Evolutionary conservation across 179 eudicot species (phyloP).

Genomic region (Pouteria campechiana): DNA sequence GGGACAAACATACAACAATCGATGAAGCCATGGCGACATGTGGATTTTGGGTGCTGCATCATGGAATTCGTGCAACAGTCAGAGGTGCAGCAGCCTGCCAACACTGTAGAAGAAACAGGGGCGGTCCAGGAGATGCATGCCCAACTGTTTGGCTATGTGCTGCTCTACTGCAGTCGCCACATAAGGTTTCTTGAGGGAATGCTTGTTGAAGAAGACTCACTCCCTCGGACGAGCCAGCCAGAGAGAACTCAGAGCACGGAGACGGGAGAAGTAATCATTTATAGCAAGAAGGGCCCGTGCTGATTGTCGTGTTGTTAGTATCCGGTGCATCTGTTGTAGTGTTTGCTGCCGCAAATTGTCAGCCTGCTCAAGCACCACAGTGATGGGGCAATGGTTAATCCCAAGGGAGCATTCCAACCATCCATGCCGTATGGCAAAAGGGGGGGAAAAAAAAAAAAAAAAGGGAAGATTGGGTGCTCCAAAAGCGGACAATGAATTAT

Average conservation of each 20-base stretch:
- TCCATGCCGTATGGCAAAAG: too few species aligned
- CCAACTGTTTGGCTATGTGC: too few species aligned
- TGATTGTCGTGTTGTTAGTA: constrained; percentile 59
- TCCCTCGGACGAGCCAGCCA: constrained; percentile 80
- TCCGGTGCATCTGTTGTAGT: constrained; percentile 56
- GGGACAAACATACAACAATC: too few species aligned
- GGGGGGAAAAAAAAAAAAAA: not conserved
- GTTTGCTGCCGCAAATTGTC: constrained; percentile 65
- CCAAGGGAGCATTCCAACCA: not conserved
- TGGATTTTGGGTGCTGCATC: too few species aligned
- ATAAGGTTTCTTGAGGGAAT: not conserved
- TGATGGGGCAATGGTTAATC: not conserved
- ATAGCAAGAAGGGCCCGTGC: constrained; percentile 67
- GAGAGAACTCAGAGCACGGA: constrained; percentile 66
- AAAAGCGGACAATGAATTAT: too few species aligned
- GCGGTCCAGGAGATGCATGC: too few species aligned
- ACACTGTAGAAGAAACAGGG: too few species aligned
- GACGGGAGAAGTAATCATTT: constrained; percentile 54
- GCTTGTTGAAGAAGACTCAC: constrained; percentile 17
- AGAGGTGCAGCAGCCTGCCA: too few species aligned
- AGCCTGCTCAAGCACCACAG: constrained; percentile 24
- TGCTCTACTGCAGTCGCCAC: too few species aligned
- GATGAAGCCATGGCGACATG: too few species aligned
- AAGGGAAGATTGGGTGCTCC: not conserved
- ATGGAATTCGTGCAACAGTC: too few species aligned